Evolutionary conservation across 305 asterid species (phyloP), one percentile per base, ranked within the genome.

Genomic region (Fraxinus latifolia): DNA sequence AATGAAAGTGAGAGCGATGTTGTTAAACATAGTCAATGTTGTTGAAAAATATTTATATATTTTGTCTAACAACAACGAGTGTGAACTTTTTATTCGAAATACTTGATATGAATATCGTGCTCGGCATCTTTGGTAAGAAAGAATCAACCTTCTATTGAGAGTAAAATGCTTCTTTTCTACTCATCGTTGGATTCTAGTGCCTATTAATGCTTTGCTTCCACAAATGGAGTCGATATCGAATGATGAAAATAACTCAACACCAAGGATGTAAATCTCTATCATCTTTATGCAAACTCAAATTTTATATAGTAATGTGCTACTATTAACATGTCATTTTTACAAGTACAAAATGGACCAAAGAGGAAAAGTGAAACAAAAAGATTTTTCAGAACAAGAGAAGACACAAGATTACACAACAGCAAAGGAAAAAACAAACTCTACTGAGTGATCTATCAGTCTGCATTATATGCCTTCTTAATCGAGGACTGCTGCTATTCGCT

Each of bases 371-470:
- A 29, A 19, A 17, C 37, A 21, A 21, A 14, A 55, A 3, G 53
- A 3, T 5, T 8, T 3, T 77, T 91, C 83, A 95, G 80, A 95
- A 95, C 80, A 90, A 77, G 76, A 95, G 67, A 47, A 95, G 93
- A 80, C 95, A 93, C 15, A 93, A 82, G 4, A 90, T 62, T 82
- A 90, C 85, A 80, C 94, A 91, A 74, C 98, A 95, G 83, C 84
- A 87, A 4, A 95, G 89, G 90, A 95, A 95, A 85, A 91, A 87
- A 37, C 86, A 89, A 15, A 93, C 85, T 81, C 98, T 92, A 81
- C 92, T 82, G 0, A 93, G 87, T 15, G 97, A 95, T 81, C 42
- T 90, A 82, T 95, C 96, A 1, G 83, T 84, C 85, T 88, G 86
- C 90, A 83, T 75, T 73, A 91, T 60, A 5, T 87, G 87, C 81